Evolutionary conservation across 108 stramenopile species (phyloP).

Genomic region (Discostella pseudostelligera): DNA sequence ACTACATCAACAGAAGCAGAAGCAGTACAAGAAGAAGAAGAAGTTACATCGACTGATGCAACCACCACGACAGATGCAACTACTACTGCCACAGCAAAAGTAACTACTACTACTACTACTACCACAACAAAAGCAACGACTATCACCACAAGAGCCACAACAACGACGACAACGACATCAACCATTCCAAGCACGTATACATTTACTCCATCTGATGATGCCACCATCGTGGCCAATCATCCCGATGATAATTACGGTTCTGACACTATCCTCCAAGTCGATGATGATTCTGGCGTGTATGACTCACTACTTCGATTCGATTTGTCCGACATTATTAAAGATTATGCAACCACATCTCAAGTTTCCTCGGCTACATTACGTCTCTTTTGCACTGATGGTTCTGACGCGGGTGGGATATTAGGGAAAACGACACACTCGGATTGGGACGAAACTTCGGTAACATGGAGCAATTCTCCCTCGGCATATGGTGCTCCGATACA

Average conservation of each 20-base stretch:
- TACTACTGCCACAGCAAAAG: too few species aligned
- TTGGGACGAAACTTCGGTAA: constrained; percentile 45
- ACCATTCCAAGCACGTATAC: neutral
- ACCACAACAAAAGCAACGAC: neutral
- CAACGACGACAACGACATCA: neutral
- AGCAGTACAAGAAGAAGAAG: too few species aligned
- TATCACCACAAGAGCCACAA: constrained; percentile 1
- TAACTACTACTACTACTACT: too few species aligned
- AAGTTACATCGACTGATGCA: too few species aligned
- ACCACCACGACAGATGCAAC: too few species aligned
- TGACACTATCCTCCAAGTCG: constrained; percentile 5
- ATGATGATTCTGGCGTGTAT: constrained; percentile 24
- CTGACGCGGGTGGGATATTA: constrained; percentile 36
- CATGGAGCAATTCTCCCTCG: constrained; percentile 38
- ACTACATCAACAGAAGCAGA: too few species aligned
- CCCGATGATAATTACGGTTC: constrained; percentile 14
- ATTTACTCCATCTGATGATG: constrained; percentile 21
- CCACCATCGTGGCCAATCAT: constrained; percentile 10
- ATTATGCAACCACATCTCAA: neutral
- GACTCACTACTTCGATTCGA: constrained; percentile 19
- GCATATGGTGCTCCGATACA: constrained; percentile 19
- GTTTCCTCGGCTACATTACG: constrained; percentile 14
- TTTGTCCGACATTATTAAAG: constrained; percentile 9
- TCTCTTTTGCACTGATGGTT: constrained; percentile 22
- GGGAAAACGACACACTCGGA: constrained; percentile 15